phyloP scores from a whole-genome alignment of 2,329 filamentous ascomycete genomes.

The Chrysoporthe puriensis region DNA sequence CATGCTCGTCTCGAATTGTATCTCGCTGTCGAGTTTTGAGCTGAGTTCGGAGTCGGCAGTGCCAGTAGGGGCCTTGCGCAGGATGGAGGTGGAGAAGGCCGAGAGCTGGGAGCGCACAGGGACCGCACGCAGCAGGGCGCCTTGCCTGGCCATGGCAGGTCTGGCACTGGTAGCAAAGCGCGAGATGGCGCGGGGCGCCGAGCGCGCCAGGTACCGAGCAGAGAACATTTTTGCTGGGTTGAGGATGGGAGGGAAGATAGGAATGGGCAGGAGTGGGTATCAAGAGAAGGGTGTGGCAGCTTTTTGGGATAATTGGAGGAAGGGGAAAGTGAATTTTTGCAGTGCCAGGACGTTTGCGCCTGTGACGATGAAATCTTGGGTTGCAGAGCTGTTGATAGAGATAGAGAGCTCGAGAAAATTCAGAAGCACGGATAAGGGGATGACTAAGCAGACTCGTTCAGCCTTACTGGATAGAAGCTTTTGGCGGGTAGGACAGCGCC shows the following conservation, averaged over 20 bases:
- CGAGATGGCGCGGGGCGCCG: slow-evolving; percentile 66
- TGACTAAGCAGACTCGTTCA: slow-evolving; percentile 1
- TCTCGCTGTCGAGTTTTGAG: slow-evolving; percentile 79
- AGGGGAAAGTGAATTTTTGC: slow-evolving; percentile 17
- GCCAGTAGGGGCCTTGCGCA: slow-evolving; percentile 46
- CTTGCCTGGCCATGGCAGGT: slow-evolving; percentile 50
- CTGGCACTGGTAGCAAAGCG: slow-evolving; percentile 58
- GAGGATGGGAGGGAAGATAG: slow-evolving; percentile 20
- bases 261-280: slow-evolving; percentile 29
- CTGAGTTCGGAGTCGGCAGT: slow-evolving; percentile 79
- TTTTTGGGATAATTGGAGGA: not conserved
- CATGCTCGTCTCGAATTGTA: slow-evolving; percentile 82
- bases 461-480: not conserved
- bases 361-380: slow-evolving; percentile 18
- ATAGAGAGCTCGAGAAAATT: slow-evolving; percentile 13
- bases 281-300: slow-evolving; percentile 28
- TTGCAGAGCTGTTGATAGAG: not conserved
- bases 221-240: slow-evolving; percentile 64
- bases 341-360: slow-evolving; percentile 7
- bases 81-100: slow-evolving; percentile 53
- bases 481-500: not conserved
- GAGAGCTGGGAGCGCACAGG: slow-evolving; percentile 46
- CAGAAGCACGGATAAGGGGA: not conserved
- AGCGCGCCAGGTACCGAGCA: slow-evolving; percentile 66
- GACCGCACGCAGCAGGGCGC: slow-evolving; percentile 51